Evolutionary conservation across 2,329 filamentous ascomycete genomes (phyloP).

Genomic region (Fusarium sp.): DNA sequence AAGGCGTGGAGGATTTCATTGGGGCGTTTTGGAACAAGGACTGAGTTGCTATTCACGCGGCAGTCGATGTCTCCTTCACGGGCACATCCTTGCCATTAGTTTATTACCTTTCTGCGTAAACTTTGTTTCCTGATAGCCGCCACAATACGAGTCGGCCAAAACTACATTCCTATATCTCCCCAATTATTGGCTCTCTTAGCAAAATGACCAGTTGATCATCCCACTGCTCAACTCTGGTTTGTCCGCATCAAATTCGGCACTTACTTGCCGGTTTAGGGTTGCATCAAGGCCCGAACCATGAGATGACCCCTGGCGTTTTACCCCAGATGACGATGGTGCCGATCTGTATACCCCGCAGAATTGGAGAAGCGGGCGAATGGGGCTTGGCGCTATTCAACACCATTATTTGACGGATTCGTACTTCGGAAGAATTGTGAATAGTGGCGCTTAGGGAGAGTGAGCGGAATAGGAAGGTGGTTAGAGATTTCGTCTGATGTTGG

Average conservation of each 20-base stretch:
- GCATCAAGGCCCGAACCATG: conserved; percentile 1
- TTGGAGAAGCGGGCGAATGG: conserved; percentile 17
- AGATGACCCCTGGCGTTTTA: conserved; percentile 1
- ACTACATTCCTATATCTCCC: neutral
- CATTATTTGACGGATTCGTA: neutral
- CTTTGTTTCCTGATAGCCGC: neutral
- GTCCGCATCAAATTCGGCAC: conserved; percentile 28
- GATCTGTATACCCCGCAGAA: conserved; percentile 18
- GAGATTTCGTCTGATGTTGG: neutral
- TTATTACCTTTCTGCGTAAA: too few relatives aligned
- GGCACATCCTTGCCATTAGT: too few relatives aligned
- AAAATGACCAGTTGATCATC: neutral
- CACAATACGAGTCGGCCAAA: neutral
- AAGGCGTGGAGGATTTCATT: conserved; percentile 31
- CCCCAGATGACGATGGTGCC: conserved; percentile 6
- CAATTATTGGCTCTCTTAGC: neutral
- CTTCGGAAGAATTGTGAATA: neutral
- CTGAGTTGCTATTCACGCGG: neutral
- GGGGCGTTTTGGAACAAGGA: conserved; percentile 5
- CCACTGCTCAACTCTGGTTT: neutral
- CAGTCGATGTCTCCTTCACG: neutral
- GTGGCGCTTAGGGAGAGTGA: neutral
- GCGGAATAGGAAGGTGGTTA: neutral
- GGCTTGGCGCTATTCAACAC: neutral
- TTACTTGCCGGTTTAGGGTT: conserved; percentile 14